Evolutionary conservation across 2,329 filamentous ascomycete genomes (phyloP).

Genomic region (Emericellopsis cladophorae): DNA sequence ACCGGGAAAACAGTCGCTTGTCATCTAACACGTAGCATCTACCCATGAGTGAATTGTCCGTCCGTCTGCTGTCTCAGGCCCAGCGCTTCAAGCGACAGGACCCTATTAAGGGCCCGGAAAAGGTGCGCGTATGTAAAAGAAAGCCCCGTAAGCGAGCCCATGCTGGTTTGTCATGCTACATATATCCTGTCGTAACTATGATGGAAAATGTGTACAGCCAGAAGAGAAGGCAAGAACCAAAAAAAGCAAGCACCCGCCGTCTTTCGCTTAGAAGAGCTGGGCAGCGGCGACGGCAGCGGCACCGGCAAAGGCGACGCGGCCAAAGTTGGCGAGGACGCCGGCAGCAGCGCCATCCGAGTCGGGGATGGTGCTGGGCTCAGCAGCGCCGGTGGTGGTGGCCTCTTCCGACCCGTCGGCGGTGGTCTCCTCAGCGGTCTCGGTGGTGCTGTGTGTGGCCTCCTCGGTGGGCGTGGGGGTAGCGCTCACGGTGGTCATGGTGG

Average conservation of each 20-base stretch:
- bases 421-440: too few relatives aligned
- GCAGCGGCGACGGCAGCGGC: slow-evolving; percentile 13
- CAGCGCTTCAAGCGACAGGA: too few relatives aligned
- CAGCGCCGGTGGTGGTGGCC: slow-evolving; percentile 4
- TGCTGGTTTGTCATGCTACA: background rate
- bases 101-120: too few relatives aligned
- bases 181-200: background rate
- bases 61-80: too few relatives aligned
- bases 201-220: background rate
- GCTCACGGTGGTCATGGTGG: slow-evolving; percentile 5
- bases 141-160: background rate
- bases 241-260: background rate
- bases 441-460: slow-evolving; percentile 6
- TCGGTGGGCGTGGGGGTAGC: slow-evolving; percentile 8
- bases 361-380: slow-evolving; percentile 7
- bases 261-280: slow-evolving; percentile 14
- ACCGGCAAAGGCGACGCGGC: slow-evolving; percentile 13
- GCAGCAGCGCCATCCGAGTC: slow-evolving; percentile 13
- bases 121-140: too few relatives aligned
- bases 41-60: too few relatives aligned
- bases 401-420: slow-evolving; percentile 6
- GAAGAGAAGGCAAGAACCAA: slow-evolving; percentile 4
- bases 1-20: too few relatives aligned
- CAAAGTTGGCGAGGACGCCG: slow-evolving; percentile 10
- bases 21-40: too few relatives aligned